Evolutionary conservation across 495 filamentous ascomycete genomes (phyloP).

Genomic region (Terfezia claveryi): DNA sequence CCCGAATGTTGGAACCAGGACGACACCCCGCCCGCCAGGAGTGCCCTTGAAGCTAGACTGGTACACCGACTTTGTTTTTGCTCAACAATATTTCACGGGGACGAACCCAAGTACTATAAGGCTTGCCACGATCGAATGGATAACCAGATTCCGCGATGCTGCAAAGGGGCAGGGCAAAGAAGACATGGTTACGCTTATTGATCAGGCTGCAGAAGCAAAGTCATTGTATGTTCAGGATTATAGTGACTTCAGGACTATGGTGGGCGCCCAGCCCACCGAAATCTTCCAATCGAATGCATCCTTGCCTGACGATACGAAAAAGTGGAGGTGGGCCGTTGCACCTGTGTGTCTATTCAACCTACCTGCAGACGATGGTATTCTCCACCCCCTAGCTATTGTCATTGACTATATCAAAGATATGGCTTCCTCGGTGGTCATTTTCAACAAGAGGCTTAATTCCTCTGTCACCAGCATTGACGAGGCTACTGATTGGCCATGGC

Average conservation of each 20-base stretch:
- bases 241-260: slow-evolving; percentile 26
- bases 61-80: slow-evolving; percentile 29
- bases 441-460: slow-evolving; percentile 22
- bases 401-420: slow-evolving; percentile 24
- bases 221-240: slow-evolving; percentile 27
- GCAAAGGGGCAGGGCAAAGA: slow-evolving; percentile 16
- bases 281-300: slow-evolving; percentile 1
- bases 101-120: slow-evolving; percentile 28
- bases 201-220: slow-evolving; percentile 4
- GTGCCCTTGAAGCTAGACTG: slow-evolving; percentile 19
- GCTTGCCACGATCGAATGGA: slow-evolving; percentile 17
- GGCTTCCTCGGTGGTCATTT: slow-evolving; percentile 26
- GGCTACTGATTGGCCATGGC: slow-evolving; percentile 29
- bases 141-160: slow-evolving; percentile 20
- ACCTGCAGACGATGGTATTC: slow-evolving; percentile 21
- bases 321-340: slow-evolving; percentile 15
- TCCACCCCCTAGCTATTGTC: slow-evolving; percentile 28
- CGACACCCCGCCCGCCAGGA: too few relatives aligned
- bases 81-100: slow-evolving; percentile 30
- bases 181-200: slow-evolving; percentile 10
- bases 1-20: too few relatives aligned
- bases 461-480: slow-evolving; percentile 11
- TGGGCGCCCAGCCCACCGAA: slow-evolving; percentile 9
- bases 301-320: slow-evolving; percentile 1
- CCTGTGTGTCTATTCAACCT: slow-evolving; percentile 28